Conservation (phyloP, 2,329 filamentous ascomycete genomes). For the Fusarium lateritium region DNA sequence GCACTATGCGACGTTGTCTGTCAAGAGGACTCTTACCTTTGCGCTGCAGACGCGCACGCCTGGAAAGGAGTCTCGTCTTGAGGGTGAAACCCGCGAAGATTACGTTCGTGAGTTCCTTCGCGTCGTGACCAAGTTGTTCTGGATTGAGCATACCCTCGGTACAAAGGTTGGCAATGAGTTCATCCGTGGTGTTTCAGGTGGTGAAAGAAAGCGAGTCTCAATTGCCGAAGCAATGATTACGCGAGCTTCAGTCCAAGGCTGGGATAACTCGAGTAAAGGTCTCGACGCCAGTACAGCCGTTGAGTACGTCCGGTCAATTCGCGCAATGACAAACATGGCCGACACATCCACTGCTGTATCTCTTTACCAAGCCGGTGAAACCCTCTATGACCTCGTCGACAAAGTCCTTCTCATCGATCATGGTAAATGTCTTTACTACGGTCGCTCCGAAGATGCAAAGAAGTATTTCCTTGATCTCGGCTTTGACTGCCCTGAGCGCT, state of each 20-base stretch:
- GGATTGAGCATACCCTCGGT: conserved; percentile 78
- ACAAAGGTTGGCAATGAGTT: conserved; percentile 80
- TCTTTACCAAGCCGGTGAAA: conserved; percentile 79
- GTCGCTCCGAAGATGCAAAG: conserved; percentile 73
- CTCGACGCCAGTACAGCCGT: conserved; percentile 81
- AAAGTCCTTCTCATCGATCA: conserved; percentile 83
- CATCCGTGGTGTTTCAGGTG: conserved; percentile 73
- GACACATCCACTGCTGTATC: conserved; percentile 79
- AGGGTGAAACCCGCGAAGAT: conserved; percentile 72
- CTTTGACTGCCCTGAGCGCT: conserved; percentile 78
- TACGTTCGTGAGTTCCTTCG: conserved; percentile 67
- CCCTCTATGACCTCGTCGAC: conserved; percentile 77
- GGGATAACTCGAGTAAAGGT: conserved; percentile 82
- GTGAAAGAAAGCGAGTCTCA: conserved; percentile 80
- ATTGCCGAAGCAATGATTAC: conserved; percentile 78
- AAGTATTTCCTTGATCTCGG: conserved; percentile 80
- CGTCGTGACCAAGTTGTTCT: conserved; percentile 79
- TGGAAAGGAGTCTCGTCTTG: conserved; percentile 61
- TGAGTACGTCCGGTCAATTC: conserved; percentile 76
- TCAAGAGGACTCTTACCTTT: conserved; percentile 76
- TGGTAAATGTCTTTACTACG: conserved; percentile 81
- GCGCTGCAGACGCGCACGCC: conserved; percentile 76
- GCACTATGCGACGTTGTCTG: conserved; percentile 78
- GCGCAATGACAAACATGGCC: conserved; percentile 78
- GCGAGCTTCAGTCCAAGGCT: conserved; percentile 75